These are phyloP conservation scores for Russula compacta DNA, from an alignment of 768 basidiomycete genomes.

Conservation along the genomic window DNA sequence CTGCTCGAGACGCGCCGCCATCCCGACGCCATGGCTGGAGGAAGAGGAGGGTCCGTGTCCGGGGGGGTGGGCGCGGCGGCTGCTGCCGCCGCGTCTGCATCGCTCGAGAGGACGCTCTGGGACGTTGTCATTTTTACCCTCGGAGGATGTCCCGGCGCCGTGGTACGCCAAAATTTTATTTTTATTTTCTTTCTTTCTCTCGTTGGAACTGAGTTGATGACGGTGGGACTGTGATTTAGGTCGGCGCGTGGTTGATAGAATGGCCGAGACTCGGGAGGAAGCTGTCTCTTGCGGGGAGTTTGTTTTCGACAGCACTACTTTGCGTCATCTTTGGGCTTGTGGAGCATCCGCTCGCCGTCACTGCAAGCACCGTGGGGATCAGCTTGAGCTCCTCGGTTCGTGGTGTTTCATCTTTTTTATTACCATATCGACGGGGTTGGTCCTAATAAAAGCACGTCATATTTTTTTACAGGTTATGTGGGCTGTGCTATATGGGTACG, in stretches of 20 bases:
- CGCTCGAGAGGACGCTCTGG: slow-evolving; percentile 59
- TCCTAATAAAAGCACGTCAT: too few species aligned
- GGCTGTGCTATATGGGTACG: slow-evolving; percentile 71
- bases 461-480: slow-evolving; percentile 60
- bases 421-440: too few species aligned
- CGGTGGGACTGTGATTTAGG: slow-evolving; percentile 33
- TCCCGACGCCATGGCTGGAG: background rate
- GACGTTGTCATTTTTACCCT: slow-evolving; percentile 82
- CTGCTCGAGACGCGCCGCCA: slow-evolving; percentile 55
- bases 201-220: background rate
- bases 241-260: slow-evolving; percentile 83
- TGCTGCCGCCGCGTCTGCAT: slow-evolving; percentile 26
- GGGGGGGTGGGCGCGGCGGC: too few species aligned
- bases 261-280: slow-evolving; percentile 50
- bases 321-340: slow-evolving; percentile 63
- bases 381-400: slow-evolving; percentile 65
- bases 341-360: slow-evolving; percentile 45
- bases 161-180: slow-evolving; percentile 42
- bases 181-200: background rate
- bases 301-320: slow-evolving; percentile 65
- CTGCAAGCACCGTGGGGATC: slow-evolving; percentile 65
- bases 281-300: slow-evolving; percentile 65
- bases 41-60: background rate
- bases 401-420: background rate
- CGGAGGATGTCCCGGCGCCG: slow-evolving; percentile 76